Base-by-base conservation (phyloP, 306 rosid species). In the Psophocarpus tetragonolobus region DNA sequence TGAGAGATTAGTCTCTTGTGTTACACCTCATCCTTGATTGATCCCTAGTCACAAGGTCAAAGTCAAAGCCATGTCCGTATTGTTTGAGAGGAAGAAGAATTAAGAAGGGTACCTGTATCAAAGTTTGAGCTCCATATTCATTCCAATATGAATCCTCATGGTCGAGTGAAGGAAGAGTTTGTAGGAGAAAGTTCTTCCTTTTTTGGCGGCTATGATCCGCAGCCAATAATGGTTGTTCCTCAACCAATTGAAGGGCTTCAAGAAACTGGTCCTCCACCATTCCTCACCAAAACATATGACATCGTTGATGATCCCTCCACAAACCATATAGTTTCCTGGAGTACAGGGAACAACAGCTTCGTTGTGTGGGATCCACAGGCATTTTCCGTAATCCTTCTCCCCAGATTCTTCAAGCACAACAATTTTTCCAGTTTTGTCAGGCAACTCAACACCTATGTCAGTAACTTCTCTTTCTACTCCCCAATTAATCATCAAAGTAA, bases 391-490 rank as follows among this genome's bases (percentile, higher is more conserved):
- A 77, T 8, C 39, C 97, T 95, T 80, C 91, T 95, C 2, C 97
- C 98, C 24, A 92, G 75, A 82, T 89, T 84, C 82, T 95, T 95
- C 93, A 95, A 95, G 85, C 98, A 95, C 87, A 83, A 77, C 84
- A 95, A 95, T 75, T 95, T 95, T 90, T 92, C 97, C 3, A 95
- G 97, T 87, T 95, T 95, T 76, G 97, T 92, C 62, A 80, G 98
- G 73, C 98, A 95, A 85, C 96, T 95, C 39, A 95, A 95, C 71
- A 92, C 97, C 58, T 95, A 95, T 87, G 98, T 95, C 47, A 83
- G 97, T 80, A 20, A 30, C 15, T 36, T 17, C 35, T 58, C 23
- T 63, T 74, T 64, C 68, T 68, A 15, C 30, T 29, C 1, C 23
- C 10, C n/a, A 33, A 45, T n/a, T n/a, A n/a, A n/a, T 44, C 8